A percentile compares a stretch with the other conserved stretches of the same genome.
These are phyloP conservation scores for Linaria vulgaris DNA, from an alignment of 257 asterid genomes.

Conservation along the genomic window DNA sequence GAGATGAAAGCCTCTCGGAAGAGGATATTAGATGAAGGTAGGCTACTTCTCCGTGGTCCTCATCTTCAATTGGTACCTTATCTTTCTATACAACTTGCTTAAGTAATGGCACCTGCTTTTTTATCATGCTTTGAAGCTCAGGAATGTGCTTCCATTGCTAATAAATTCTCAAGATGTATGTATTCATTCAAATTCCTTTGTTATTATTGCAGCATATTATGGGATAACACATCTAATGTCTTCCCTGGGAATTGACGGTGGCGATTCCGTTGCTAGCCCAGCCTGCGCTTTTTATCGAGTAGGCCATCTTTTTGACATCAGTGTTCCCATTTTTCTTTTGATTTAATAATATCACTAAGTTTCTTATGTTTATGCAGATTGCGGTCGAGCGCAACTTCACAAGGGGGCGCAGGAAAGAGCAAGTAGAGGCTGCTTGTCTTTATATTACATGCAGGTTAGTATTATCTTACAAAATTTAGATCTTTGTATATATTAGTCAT, in stretches of 20 bases:
- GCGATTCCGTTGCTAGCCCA: conserved; percentile 51
- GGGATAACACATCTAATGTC: conserved; percentile 42
- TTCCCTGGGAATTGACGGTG: conserved; percentile 65
- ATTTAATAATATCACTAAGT: conserved; percentile 7
- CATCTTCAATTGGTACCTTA: neutral
- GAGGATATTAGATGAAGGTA: conserved; percentile 62
- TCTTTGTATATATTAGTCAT: conserved; percentile 1
- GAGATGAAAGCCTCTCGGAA: conserved; percentile 51
- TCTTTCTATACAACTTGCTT: conserved; percentile 1
- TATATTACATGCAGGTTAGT: conserved; percentile 77
- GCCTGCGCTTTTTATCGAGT: conserved; percentile 54
- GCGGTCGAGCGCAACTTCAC: conserved; percentile 75
- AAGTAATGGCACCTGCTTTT: conserved; percentile 14
- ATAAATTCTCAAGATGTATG: conserved; percentile 1
- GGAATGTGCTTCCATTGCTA: conserved; percentile 11
- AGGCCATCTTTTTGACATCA: conserved; percentile 22
- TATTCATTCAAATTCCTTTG: conserved; percentile 16
- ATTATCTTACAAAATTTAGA: conserved; percentile 14
- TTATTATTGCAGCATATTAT: conserved; percentile 44
- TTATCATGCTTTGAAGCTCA: conserved; percentile 16
- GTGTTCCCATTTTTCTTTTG: conserved; percentile 9
- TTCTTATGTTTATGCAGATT: conserved; percentile 43
- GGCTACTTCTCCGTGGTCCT: conserved; percentile 19
- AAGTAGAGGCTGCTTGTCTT: conserved; percentile 84
- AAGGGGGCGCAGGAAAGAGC: conserved; percentile 86